A percentile compares a stretch with the other conserved stretches of the same genome.
Evolutionary conservation across 192 early-diverging fungal genomes (phyloP).

Genomic region (Paraglomus occultum): DNA sequence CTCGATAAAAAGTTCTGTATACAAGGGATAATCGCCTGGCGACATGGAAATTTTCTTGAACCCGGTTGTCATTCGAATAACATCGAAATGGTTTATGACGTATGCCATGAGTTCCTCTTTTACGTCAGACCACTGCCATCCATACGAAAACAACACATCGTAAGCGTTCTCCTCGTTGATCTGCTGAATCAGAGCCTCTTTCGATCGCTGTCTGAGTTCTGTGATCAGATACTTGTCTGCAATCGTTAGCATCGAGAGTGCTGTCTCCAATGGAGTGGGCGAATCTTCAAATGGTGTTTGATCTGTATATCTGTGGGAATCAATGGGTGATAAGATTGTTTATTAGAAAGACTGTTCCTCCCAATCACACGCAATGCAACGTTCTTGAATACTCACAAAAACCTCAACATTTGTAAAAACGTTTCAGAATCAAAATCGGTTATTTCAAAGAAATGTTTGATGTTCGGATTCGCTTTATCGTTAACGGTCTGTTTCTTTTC

Average conservation of each 20-base stretch:
- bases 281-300: too few species aligned
- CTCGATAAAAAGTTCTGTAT: constrained; percentile 6
- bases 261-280: too few species aligned
- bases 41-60: constrained; percentile 6
- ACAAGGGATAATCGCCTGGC: not conserved
- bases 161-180: constrained; percentile 16
- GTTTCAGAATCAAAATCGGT: too few species aligned
- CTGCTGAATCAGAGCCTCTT: constrained; percentile 15
- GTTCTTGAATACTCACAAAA: too few species aligned
- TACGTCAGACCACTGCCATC: constrained; percentile 19
- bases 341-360: too few species aligned
- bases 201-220: constrained; percentile 14
- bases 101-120: constrained; percentile 6
- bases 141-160: constrained; percentile 12
- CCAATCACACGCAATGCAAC: too few species aligned
- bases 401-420: too few species aligned
- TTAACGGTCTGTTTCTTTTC: not conserved
- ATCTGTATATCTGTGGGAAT: too few species aligned
- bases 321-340: too few species aligned
- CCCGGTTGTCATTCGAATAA: not conserved
- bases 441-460: too few species aligned
- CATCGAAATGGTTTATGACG: constrained; percentile 5
- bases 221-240: constrained; percentile 25
- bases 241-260: not conserved
- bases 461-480: too few species aligned